Conservation (phyloP, 1,284 basidiomycete species). For the Ceratobasidium theobromae region DNA sequence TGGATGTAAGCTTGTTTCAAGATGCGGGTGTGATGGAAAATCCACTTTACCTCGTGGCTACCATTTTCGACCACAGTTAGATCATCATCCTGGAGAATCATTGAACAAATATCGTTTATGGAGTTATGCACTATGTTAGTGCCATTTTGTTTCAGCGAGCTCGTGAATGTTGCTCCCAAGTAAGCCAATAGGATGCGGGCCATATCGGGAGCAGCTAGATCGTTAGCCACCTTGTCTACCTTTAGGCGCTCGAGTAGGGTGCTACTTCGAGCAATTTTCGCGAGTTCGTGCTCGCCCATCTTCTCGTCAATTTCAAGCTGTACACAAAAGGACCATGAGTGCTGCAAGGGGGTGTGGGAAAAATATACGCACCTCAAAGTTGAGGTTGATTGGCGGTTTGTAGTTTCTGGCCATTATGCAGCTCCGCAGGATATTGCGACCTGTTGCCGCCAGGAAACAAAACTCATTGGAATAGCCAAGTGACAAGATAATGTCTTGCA, state of each 20-base stretch:
- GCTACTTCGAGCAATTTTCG: background rate
- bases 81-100: background rate
- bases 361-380: slow-evolving; percentile 7
- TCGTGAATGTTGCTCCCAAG: slow-evolving; percentile 17
- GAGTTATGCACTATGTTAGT: slow-evolving; percentile 5
- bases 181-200: slow-evolving; percentile 19
- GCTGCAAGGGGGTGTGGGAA: background rate
- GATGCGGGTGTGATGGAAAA: background rate
- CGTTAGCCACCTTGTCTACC: slow-evolving; percentile 22
- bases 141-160: background rate
- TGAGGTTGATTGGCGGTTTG: slow-evolving; percentile 1
- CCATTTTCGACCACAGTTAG: background rate
- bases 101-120: slow-evolving; percentile 24
- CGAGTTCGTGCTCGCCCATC: slow-evolving; percentile 7
- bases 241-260: slow-evolving; percentile 28
- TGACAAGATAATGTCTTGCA: slow-evolving; percentile 11
- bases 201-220: background rate
- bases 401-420: background rate
- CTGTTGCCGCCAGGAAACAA: background rate
- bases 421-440: slow-evolving; percentile 1
- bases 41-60: slow-evolving; percentile 17
- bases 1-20: background rate
- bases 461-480: background rate
- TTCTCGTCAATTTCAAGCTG: background rate
- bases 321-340: background rate